Base-by-base conservation (phyloP, 441 rosid genomes). In the Theobroma grandiflorum region DNA sequence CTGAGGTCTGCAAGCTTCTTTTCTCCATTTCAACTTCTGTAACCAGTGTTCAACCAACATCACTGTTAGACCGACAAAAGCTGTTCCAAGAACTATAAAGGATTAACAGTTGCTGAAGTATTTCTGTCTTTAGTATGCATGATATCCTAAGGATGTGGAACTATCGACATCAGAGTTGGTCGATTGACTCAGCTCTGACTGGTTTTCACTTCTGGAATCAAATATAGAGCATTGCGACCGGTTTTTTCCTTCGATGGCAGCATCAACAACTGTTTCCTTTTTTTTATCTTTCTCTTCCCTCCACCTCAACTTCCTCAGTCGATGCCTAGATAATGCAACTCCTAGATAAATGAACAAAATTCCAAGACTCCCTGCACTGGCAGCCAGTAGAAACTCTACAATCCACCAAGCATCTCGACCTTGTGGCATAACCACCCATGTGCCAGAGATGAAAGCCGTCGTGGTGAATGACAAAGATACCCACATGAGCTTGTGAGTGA, bases 401-500 rank as follows among this genome's bases (percentile, higher is more conserved):
- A 26, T 45, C 86, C 86, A 84, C 26, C 9, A 6, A 16, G 1
- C 64, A 0, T 40, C 58, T 2, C 15, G 37, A 16, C 47, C 66
- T 15, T 63, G 20, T 1, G 86, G 84, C 75, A 78, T 31, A 33
- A 76, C 74, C 58, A 81, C 84, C 78, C 81, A 71, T 16, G 74
- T 71, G 2, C 82, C 86, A 42, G 86, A 84, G 38, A 80, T 37
- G 26, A 47, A 85, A 73, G 84, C 81, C 1, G 71, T 68, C 12
- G 85, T 76, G 80, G 79, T 85, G 78, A 78, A 82, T 8, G 84
- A 75, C 33, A 82, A 43, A 16, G 90, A 82, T 12, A 76, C 77
- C 87, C 90, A 85, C 86, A 82, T 50, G 15, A 72, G 62, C 79
- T 85, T 80, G 74, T 87, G 87, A 45, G 84, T 31, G 12, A 82